Base-by-base conservation (phyloP, 2,329 filamentous ascomycete genomes). In the Epichloe gansuensis region DNA sequence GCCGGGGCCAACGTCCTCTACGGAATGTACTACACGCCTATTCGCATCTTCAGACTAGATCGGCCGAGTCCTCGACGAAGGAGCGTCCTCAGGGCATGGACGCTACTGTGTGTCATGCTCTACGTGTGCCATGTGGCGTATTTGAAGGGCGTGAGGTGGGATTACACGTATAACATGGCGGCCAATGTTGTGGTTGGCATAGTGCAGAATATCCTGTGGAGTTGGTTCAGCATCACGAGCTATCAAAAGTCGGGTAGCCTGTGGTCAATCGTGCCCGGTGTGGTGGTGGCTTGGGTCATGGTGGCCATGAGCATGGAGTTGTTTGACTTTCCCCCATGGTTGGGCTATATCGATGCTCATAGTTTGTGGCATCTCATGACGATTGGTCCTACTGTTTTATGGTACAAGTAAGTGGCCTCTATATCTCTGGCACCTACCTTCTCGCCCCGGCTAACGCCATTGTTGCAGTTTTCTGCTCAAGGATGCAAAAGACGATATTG, bases 141-240 rank as follows among this genome's bases (percentile, higher is more conserved):
- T 66, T 75, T 98, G 51, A 88, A 85, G 63, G 80, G 89, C 59
- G 87, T 90, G 74, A 74, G 76, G 17, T 98, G 93, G 87, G 87
- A 97, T 68, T 98, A 98, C 66, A 86, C 85, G 5, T 98, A 98
- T 71, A 98, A 98, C 66, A 97, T 98, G 89, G 82, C 85, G 1
- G 93, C 90, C 49, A 98, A 97, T 62, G 87, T 98, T 21, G 81
- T 78, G 3, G 80, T 86, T 11, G 93, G 93, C 3, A 73, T 89
- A 41, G 67, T 90, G 4, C 84, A 89, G 64, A 95, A 97, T 61
- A 50, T 83, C 4, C 70, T 97, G 53, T 97, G 93, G 93, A 87
- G 77, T 43, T 85, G 80, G 67, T 96, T 95, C 69, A 90, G 86
- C 64, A 80, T 86, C 59, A 71, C 73, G 57, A 78, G 84, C 59